Evolutionary conservation across 129 eudicot genomes (phyloP).

Genomic region (Flaveria ramosissima): DNA sequence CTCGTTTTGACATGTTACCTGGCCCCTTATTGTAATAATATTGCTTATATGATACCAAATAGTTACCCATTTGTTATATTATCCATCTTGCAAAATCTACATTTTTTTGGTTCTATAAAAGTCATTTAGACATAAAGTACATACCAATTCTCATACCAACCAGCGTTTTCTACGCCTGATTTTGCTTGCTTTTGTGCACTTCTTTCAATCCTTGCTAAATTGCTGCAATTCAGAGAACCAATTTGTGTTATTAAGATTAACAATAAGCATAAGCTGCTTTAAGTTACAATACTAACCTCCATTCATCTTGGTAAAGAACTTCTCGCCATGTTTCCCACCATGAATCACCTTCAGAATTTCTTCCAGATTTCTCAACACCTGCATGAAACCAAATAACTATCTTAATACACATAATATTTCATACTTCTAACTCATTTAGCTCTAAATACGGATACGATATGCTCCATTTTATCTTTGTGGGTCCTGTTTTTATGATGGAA

Average conservation of each 20-base stretch:
- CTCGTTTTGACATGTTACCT: background rate
- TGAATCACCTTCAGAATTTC: constrained; percentile 84
- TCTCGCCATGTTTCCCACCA: constrained; percentile 99
- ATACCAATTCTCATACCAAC: constrained; percentile 80
- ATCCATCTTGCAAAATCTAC: constrained; percentile 2
- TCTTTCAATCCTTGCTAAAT: constrained; percentile 87
- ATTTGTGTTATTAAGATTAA: constrained; percentile 2
- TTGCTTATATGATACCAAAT: too few relatives aligned
- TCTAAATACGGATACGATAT: background rate
- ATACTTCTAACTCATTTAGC: background rate
- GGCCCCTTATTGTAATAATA: background rate
- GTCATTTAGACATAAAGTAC: background rate
- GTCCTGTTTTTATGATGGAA: background rate
- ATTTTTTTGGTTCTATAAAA: constrained; percentile 3
- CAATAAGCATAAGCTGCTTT: background rate
- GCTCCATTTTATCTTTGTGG: background rate
- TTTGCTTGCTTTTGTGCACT: constrained; percentile 98
- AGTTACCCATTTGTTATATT: background rate
- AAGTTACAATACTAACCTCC: constrained; percentile 59
- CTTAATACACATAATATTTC: background rate
- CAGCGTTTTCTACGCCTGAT: constrained; percentile 89
- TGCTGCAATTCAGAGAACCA: constrained; percentile 49
- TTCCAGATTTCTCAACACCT: constrained; percentile 98
- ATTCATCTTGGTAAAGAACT: constrained; percentile 96
- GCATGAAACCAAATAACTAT: background rate